A percentile compares a stretch with the other conserved stretches of the same genome.
These are phyloP conservation scores for Cyathus striatus DNA, from an alignment of 768 basidiomycete genomes.

Conservation along the genomic window DNA sequence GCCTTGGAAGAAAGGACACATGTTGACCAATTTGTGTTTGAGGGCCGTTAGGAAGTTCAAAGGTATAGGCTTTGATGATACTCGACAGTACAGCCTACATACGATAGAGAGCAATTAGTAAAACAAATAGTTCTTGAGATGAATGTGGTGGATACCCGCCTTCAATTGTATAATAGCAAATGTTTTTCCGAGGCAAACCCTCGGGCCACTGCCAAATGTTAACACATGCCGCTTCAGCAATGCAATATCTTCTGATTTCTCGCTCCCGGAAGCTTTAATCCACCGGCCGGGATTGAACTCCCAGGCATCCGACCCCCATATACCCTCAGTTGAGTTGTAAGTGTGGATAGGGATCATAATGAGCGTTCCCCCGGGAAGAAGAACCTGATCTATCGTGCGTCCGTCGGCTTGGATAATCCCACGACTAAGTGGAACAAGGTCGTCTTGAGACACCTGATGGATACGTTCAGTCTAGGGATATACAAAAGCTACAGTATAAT, in stretches of 20 bases:
- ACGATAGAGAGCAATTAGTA: too few relatives aligned
- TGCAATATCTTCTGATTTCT: conserved; percentile 5
- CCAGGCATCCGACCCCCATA: conserved; percentile 41
- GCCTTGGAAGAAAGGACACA: conserved; percentile 28
- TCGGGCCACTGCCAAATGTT: conserved; percentile 39
- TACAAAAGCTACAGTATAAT: neutral
- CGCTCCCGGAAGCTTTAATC: too few relatives aligned
- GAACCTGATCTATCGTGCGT: conserved; percentile 13
- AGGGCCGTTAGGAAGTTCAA: conserved; percentile 35
- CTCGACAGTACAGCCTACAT: conserved; percentile 37
- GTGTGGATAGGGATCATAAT: conserved; percentile 30
- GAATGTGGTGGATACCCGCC: conserved; percentile 12
- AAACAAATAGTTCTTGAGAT: too few relatives aligned
- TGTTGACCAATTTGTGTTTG: conserved; percentile 30
- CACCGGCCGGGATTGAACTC: conserved; percentile 41
- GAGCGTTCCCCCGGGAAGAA: conserved; percentile 30
- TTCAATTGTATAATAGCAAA: conserved; percentile 41
- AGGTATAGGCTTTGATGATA: conserved; percentile 35
- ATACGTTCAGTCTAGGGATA: conserved; percentile 16
- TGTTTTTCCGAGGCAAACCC: conserved; percentile 36
- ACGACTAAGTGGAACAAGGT: neutral
- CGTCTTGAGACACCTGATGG: neutral
- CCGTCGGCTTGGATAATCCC: neutral
- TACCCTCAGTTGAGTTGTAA: conserved; percentile 31
- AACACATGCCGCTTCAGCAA: conserved; percentile 30